Evolutionary conservation across 371 early-diverging fungal species (phyloP), one percentile per base, ranked within the genome.

Genomic region (Saksenaea vasiformis): DNA sequence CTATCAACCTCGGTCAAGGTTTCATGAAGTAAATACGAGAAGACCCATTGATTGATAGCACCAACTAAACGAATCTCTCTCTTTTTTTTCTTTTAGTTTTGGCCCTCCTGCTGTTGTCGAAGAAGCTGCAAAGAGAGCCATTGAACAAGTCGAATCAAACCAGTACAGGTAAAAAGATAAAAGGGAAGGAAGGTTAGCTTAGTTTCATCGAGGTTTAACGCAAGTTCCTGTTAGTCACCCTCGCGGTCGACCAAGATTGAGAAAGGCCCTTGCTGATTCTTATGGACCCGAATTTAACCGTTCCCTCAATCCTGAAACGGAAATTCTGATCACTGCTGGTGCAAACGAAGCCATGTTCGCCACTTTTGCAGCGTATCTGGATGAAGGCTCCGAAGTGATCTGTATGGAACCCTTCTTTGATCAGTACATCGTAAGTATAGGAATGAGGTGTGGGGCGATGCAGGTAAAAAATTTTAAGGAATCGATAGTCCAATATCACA

Each of bases 401-500:
- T 79, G 94, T 60, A 95, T 98, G 83, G 94, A 94, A 72, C 95
- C 96, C 1, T 95, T 92, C 74, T 97, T 95, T 77, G 98, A 98
- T 71, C 93, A 92, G 76, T 98, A 97, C 72, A 90, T 88, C 64
- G 90, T 90, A 79, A 76, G 85, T 78, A 41, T 22, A 51, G 17
- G 7, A 39, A 24, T 0, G n/a, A n/a, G 14, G 26, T 31, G 47
- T 26, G 2, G 9, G 19, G 54, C n/a, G n/a, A n/a, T n/a, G n/a
- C n/a, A n/a, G n/a, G n/a, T n/a, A n/a, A 26, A 26, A 24, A 27
- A 2, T 58, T n/a, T 54, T 0, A 43, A 13, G 31, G 31, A 9
- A n/a, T 28, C 22, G 3, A 15, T 76, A 90, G 83, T 85, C 93
- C 60, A 92, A 92, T 64, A 87, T 97, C 53, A 82, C 86, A 9